These are phyloP conservation scores for Gaeumannomyces sp. DNA, from an alignment of 2,329 filamentous ascomycete genomes.

Conservation along the genomic window DNA sequence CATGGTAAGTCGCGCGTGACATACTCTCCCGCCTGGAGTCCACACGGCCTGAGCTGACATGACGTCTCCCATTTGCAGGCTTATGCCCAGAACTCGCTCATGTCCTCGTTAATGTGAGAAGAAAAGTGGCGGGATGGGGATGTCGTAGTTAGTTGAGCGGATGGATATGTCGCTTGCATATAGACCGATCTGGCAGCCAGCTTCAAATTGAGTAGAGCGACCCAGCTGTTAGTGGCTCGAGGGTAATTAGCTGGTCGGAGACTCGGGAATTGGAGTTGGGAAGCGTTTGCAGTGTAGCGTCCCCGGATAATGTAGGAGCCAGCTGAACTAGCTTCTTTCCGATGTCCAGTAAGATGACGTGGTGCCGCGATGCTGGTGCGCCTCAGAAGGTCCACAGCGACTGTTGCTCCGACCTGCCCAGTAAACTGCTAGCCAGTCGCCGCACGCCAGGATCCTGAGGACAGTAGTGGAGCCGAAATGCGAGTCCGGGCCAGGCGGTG, in stretches of 20 bases:
- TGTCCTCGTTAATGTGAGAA: constrained; percentile 66
- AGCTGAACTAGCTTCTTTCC: neutral
- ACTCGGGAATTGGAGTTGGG: neutral
- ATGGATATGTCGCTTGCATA: constrained; percentile 10
- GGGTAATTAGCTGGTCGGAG: neutral
- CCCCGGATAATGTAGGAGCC: neutral
- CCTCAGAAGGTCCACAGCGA: constrained; percentile 43
- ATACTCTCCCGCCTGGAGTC: neutral
- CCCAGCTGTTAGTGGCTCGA: constrained; percentile 4
- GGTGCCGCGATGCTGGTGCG: neutral
- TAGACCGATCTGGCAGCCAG: constrained; percentile 1
- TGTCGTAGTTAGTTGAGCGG: neutral
- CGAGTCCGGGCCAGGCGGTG: constrained; percentile 55
- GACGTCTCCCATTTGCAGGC: constrained; percentile 44
- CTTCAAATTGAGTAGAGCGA: neutral
- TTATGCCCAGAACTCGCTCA: constrained; percentile 77
- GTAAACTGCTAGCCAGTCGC: constrained; percentile 57
- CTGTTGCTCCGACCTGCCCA: constrained; percentile 41
- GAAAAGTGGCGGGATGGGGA: neutral
- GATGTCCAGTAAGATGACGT: neutral
- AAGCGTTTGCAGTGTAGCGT: constrained; percentile 2
- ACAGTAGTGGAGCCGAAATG: constrained; percentile 36
- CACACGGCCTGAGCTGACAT: constrained; percentile 2
- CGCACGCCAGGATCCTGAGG: constrained; percentile 50
- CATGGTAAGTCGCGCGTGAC: constrained; percentile 54